Evolutionary conservation across 2,329 filamentous ascomycete species (phyloP).

Genomic region (Dothiorella sarmentorum): DNA sequence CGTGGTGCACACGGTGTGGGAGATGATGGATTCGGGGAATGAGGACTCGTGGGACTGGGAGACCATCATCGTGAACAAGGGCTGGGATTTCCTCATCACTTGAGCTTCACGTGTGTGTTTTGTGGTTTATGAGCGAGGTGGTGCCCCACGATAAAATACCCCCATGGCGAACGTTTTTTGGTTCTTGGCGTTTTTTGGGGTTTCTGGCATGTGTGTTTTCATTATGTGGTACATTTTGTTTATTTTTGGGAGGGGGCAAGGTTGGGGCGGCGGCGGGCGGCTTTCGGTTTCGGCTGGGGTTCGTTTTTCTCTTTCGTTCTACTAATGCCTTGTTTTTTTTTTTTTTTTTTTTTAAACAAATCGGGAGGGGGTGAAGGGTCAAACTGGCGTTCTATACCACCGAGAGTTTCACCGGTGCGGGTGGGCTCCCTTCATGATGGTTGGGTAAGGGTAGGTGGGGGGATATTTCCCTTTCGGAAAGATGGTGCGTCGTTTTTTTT

Average conservation of each 20-base stretch:
- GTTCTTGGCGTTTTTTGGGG: too few species aligned
- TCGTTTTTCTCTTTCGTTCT: neutral
- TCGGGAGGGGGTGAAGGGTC: too few species aligned
- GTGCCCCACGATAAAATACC: too few species aligned
- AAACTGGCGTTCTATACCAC: conserved; percentile 14
- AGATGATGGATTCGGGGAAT: conserved; percentile 56
- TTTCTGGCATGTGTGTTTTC: too few species aligned
- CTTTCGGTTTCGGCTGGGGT: too few species aligned
- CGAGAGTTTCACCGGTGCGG: conserved; percentile 15
- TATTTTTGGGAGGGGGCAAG: too few species aligned
- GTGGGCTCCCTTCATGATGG: neutral
- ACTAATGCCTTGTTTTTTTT: neutral
- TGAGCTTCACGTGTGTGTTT: too few species aligned
- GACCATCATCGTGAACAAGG: conserved; percentile 55
- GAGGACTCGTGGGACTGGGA: conserved; percentile 63
- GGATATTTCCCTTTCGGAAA: neutral
- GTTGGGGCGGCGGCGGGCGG: too few species aligned
- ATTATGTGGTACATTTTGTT: neutral
- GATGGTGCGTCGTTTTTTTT: neutral
- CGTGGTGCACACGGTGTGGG: conserved; percentile 57
- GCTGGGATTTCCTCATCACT: conserved; percentile 60
- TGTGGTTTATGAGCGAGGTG: too few species aligned
- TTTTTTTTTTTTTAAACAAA: neutral
- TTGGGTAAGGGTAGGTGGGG: neutral
- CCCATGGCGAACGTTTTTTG: too few species aligned